Percentiles rank a stretch among this genome's conserved stretches.
These are phyloP conservation scores for Neolentinus lepideus DNA, from an alignment of 1,284 basidiomycete genomes.

Conservation along the genomic window DNA sequence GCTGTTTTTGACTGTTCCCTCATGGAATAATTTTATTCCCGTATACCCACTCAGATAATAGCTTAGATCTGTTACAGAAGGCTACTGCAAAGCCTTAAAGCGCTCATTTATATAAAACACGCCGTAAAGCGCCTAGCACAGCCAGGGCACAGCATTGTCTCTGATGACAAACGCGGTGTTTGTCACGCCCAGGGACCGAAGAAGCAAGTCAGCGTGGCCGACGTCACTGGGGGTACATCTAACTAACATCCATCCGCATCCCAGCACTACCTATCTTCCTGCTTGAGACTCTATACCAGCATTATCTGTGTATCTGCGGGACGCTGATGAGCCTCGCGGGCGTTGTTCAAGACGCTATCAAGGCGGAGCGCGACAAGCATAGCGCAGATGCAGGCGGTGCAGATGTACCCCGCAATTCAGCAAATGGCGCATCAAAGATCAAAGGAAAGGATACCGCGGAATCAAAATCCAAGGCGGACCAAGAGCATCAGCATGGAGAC, in stretches of 20 bases:
- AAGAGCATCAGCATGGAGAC: not conserved
- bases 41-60: no score
- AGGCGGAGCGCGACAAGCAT: not conserved
- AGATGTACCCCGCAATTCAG: not conserved
- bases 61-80: not conserved
- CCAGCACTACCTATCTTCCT: no score
- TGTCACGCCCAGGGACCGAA: not conserved
- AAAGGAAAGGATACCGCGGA: not conserved
- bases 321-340: conserved; percentile 1
- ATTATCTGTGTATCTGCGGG: not conserved
- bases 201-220: not conserved
- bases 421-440: not conserved
- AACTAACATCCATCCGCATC: not conserved
- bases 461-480: not conserved
- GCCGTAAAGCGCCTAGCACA: not conserved
- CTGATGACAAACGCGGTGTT: no score
- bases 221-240: not conserved
- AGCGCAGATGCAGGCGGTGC: no score
- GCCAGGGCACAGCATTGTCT: not conserved
- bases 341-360: conserved; percentile 3
- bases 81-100: no score
- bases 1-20: no score
- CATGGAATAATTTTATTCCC: no score
- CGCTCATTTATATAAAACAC: no score
- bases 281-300: no score